Evolutionary conservation across 1,139 yeast species (phyloP).

Genomic region (Kodamaea fungicola): DNA sequence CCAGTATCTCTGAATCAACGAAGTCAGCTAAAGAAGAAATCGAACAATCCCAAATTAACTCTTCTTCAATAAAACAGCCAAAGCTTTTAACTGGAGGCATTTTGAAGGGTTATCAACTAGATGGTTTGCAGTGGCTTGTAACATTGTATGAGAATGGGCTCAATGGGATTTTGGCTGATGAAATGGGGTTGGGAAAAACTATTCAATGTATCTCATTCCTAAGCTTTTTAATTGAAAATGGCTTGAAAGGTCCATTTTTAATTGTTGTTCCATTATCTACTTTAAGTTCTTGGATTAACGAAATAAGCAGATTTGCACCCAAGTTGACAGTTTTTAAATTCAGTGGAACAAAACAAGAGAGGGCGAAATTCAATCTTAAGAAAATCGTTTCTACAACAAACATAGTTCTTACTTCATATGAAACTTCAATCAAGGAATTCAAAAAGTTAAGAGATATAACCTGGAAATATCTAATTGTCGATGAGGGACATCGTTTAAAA

Average conservation of each 20-base stretch:
- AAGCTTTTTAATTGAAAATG: conserved; percentile 75
- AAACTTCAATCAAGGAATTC: conserved; percentile 69
- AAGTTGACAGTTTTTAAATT: conserved; percentile 59
- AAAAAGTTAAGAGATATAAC: conserved; percentile 43
- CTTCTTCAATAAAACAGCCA: conserved; percentile 50
- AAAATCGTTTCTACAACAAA: conserved; percentile 15
- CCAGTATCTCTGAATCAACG: conserved; percentile 17
- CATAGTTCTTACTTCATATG: conserved; percentile 79
- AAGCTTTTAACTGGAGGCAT: conserved; percentile 59
- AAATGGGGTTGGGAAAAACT: conserved; percentile 96
- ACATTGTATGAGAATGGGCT: conserved; percentile 89
- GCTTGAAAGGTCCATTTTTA: conserved; percentile 78
- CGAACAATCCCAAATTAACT: conserved; percentile 19
- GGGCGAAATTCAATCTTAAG: conserved; percentile 37
- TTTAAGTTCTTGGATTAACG: conserved; percentile 78
- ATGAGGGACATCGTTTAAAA: conserved; percentile 91
- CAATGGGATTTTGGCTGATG: conserved; percentile 94
- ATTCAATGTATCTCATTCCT: conserved; percentile 79
- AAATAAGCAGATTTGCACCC: conserved; percentile 74
- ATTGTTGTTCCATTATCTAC: conserved; percentile 89
- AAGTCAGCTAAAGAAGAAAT: conserved; percentile 13
- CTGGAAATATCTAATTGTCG: conserved; percentile 91
- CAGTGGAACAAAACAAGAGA: conserved; percentile 57
- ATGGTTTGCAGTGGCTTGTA: conserved; percentile 87
- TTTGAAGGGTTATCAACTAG: conserved; percentile 80